Conservation (phyloP, 306 rosid genomes). For the Sphenostylis stenocarpa region DNA sequence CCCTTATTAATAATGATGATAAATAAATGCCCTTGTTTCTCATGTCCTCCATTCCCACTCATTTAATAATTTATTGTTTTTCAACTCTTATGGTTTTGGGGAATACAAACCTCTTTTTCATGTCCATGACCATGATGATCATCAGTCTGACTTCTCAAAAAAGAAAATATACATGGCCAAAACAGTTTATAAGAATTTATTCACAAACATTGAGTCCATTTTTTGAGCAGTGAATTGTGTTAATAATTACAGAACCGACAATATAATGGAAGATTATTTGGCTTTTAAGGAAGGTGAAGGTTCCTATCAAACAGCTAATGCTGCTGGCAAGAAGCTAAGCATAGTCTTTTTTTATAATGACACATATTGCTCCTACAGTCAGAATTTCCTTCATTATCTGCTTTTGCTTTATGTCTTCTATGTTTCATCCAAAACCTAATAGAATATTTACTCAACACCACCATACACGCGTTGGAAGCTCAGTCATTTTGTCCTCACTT, state of each 20-base stretch:
- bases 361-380: slow-evolving; percentile 12
- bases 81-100: neutral
- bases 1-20: neutral
- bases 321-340: slow-evolving; percentile 38
- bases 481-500: too few relatives aligned
- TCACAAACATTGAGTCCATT: slow-evolving; percentile 6
- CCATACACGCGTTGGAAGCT: too few relatives aligned
- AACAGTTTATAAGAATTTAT: neutral
- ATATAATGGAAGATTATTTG: slow-evolving; percentile 38
- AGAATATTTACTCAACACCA: too few relatives aligned
- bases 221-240: slow-evolving; percentile 25
- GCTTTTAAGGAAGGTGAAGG: slow-evolving; percentile 40
- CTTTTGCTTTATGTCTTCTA: neutral
- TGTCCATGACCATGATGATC: neutral
- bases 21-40: neutral
- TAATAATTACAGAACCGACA: slow-evolving; percentile 39
- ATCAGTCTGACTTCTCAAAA: slow-evolving; percentile 1
- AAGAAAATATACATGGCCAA: neutral
- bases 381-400: neutral
- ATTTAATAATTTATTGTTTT: neutral
- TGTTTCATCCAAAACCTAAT: too few relatives aligned
- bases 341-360: slow-evolving; percentile 35
- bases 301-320: slow-evolving; percentile 51
- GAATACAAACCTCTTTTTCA: neutral
- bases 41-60: neutral